Base-by-base conservation (phyloP, 164 flowering plant species). In the Vitis amurensis region DNA sequence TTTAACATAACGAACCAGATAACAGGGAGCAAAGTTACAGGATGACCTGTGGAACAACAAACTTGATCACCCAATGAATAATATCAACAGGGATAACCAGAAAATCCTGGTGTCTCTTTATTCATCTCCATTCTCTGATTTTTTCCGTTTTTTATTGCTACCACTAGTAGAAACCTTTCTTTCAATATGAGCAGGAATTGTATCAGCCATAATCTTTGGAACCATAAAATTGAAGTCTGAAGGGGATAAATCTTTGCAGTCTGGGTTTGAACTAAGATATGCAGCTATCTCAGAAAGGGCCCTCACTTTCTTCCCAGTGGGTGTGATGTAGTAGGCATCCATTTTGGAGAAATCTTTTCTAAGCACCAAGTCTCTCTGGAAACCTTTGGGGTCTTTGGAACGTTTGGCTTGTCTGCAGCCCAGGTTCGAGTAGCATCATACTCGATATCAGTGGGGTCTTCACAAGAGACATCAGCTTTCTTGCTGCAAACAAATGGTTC, bases 371-470 rank as follows among this genome's bases (percentile, higher is more conserved):
- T 65, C 72, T 75, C 98, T 89, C 70, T 76, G 80, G 69, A 92
- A 94, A 56, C 94, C 92, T 63, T 67, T 11, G 97, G 98, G 51
- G 93, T 75, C 73, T 83, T 88, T 47, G 94, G 98, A 52, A 91
- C 59, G 64, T 85, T 83, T 44, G 94, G 98, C 77, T 83, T 88
- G 82, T 94, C 93, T 30, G 84, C 75, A 64, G 79, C 88, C 98
- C 98, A 94, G 15, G 82, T 83, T 52, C 94, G 78, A 27, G 80
- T 75, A 10, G 81, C 60, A 71, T 92, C 89, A 68, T 81, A 86
- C 69, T 91, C 90, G 3, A 94, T 76, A 68, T 92, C 97, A 64
- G 87, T 86, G 30, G 91, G 86, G 57, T 89, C 88, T 44, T 89
- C 89, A 64, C 97, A 92, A 16, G 93, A 80, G 31, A 71, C 65